Percentiles rank a stretch among this genome's conserved stretches.
Evolutionary conservation across 1,284 basidiomycete genomes (phyloP).

Genomic region (Ustilago nuda): DNA sequence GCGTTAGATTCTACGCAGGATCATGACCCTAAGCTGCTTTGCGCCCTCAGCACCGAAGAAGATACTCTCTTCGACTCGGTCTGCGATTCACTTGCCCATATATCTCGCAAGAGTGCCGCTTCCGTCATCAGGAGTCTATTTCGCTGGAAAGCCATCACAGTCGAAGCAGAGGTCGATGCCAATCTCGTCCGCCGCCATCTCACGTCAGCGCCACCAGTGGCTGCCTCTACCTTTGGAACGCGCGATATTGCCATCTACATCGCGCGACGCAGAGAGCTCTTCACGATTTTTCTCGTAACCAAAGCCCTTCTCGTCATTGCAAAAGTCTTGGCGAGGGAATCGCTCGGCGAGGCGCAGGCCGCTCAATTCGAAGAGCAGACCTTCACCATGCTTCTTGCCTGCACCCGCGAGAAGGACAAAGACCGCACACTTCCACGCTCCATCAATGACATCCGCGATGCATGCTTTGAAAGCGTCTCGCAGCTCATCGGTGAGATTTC

Average conservation of each 20-base stretch:
- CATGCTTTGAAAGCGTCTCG: constrained; percentile 61
- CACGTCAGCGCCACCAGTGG: constrained; percentile 15
- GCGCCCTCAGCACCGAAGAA: constrained; percentile 76
- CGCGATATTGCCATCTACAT: constrained; percentile 50
- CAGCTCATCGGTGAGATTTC: constrained; percentile 64
- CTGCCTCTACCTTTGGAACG: constrained; percentile 20
- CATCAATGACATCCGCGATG: constrained; percentile 49
- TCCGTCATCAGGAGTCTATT: constrained; percentile 87
- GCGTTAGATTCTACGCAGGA: constrained; percentile 51
- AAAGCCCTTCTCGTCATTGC: constrained; percentile 47
- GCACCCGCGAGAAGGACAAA: constrained; percentile 57
- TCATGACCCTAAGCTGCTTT: constrained; percentile 39
- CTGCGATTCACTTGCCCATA: constrained; percentile 83
- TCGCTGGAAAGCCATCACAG: constrained; percentile 77
- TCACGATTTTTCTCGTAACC: constrained; percentile 49
- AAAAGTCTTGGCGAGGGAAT: constrained; percentile 30
- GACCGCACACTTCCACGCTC: constrained; percentile 44
- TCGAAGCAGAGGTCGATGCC: constrained; percentile 39
- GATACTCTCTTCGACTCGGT: constrained; percentile 84
- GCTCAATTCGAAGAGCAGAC: constrained; percentile 51
- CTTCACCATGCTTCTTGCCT: constrained; percentile 61
- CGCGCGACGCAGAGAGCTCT: constrained; percentile 51
- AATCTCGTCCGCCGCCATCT: constrained; percentile 44
- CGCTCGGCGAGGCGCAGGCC: constrained; percentile 42
- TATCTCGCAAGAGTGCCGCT: constrained; percentile 85